These are phyloP conservation scores for Lodderomyces pseudojiufengensis DNA, from an alignment of 1,139 yeast species.

Conservation along the genomic window DNA sequence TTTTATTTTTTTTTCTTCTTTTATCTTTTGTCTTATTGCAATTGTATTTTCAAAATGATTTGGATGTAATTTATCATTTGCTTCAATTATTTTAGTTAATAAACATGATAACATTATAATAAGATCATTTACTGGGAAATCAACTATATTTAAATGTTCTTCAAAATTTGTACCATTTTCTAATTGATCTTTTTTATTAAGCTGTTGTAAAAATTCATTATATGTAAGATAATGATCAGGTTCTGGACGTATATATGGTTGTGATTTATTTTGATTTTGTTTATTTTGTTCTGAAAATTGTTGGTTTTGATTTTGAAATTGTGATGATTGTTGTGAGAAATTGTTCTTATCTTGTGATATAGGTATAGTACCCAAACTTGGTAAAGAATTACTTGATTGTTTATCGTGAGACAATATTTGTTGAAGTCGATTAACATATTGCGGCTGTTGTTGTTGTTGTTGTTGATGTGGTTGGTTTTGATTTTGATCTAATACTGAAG, in stretches of 20 bases:
- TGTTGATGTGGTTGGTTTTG: slow-evolving; percentile 1
- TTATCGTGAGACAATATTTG: slow-evolving; percentile 6
- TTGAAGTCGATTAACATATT: slow-evolving; percentile 7
- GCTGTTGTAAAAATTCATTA: slow-evolving; percentile 36
- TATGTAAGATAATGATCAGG: slow-evolving; percentile 49
- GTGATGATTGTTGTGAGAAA: slow-evolving; percentile 2
- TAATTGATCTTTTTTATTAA: slow-evolving; percentile 23
- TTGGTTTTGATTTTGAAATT: neutral
- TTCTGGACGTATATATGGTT: slow-evolving; percentile 18
- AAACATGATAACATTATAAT: slow-evolving; percentile 81
- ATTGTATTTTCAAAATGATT: slow-evolving; percentile 58
- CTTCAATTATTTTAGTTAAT: slow-evolving; percentile 80
- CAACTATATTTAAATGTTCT: slow-evolving; percentile 74
- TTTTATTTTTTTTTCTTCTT: slow-evolving; percentile 33
- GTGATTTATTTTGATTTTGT: slow-evolving; percentile 2
- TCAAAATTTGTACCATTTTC: slow-evolving; percentile 22
- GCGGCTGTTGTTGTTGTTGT: slow-evolving; percentile 5
- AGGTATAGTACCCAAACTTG: slow-evolving; percentile 9
- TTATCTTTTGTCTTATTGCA: slow-evolving; percentile 43
- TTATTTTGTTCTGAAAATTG: slow-evolving; percentile 1
- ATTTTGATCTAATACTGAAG: neutral
- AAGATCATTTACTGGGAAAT: slow-evolving; percentile 77
- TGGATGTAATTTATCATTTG: slow-evolving; percentile 84
- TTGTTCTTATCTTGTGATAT: slow-evolving; percentile 2
- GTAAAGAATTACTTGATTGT: slow-evolving; percentile 1